Percentiles rank a stretch among this genome's conserved stretches.
Evolutionary conservation across 345 rosid species (phyloP).

Genomic region (Lepidium africanum): DNA sequence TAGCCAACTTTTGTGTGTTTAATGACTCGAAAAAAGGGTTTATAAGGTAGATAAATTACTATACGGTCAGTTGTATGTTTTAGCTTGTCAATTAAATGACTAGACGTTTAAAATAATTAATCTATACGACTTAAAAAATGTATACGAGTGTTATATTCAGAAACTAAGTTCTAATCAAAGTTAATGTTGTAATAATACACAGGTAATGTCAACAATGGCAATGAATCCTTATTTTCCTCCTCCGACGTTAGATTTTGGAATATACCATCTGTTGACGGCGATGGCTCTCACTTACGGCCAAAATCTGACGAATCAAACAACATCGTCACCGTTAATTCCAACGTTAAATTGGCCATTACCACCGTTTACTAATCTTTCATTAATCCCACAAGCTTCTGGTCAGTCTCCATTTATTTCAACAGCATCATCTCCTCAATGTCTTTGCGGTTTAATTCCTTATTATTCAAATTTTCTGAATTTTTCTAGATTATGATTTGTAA

Average conservation of each 20-base stretch:
- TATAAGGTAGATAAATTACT: not conserved
- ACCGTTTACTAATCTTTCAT: not conserved
- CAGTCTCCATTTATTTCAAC: not conserved
- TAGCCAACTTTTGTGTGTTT: not conserved
- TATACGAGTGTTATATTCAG: not conserved
- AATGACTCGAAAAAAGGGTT: not conserved
- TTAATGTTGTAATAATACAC: not conserved
- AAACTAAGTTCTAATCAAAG: not conserved
- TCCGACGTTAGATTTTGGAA: not conserved
- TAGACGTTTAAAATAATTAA: not conserved
- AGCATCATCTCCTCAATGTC: slow-evolving; percentile 1
- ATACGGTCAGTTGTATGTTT: not conserved
- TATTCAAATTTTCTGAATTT: not conserved
- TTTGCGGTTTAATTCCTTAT: slow-evolving; percentile 6
- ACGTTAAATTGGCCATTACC: not conserved
- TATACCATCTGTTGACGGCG: slow-evolving; percentile 3
- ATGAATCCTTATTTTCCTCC: slow-evolving; percentile 13
- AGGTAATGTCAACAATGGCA: slow-evolving; percentile 21
- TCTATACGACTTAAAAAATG: not conserved
- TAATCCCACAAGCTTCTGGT: not conserved
- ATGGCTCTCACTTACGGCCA: slow-evolving; percentile 8
- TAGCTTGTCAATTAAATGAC: not conserved
- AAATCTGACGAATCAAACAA: not conserved
- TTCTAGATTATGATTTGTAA: no score
- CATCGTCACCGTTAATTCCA: not conserved